Percentiles rank a stretch among this genome's conserved stretches.
Conservation (phyloP, 768 basidiomycete genomes). For the Daedaleopsis nitida region DNA sequence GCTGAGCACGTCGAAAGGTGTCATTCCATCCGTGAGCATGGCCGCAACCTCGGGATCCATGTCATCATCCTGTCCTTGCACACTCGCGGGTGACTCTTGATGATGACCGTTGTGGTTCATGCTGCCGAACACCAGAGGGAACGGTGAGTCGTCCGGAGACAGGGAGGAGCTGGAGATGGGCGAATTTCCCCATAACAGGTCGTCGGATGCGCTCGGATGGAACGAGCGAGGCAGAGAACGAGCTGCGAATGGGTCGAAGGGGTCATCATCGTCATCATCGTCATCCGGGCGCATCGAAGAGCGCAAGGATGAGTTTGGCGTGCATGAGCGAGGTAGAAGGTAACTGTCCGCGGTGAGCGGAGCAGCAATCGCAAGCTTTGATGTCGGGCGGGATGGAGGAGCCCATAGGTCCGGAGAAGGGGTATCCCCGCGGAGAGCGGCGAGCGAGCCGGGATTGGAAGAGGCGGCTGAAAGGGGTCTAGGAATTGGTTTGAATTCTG, state of each 20-base stretch:
- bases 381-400: slow-evolving; percentile 69
- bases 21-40: slow-evolving; percentile 88
- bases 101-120: slow-evolving; percentile 23
- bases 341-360: slow-evolving; percentile 79
- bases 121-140: slow-evolving; percentile 15
- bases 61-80: slow-evolving; percentile 25
- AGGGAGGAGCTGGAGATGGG: slow-evolving; percentile 51
- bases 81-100: slow-evolving; percentile 8
- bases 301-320: slow-evolving; percentile 70
- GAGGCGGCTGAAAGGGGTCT: slow-evolving; percentile 78
- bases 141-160: slow-evolving; percentile 50
- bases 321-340: slow-evolving; percentile 52
- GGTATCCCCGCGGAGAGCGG: slow-evolving; percentile 63
- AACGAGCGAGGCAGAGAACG: slow-evolving; percentile 55
- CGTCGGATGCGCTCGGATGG: slow-evolving; percentile 64
- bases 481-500: slow-evolving; percentile 83
- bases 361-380: slow-evolving; percentile 90
- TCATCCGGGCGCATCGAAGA: slow-evolving; percentile 62
- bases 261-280: slow-evolving; percentile 78
- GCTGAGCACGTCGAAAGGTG: slow-evolving; percentile 93
- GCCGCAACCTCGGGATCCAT: slow-evolving; percentile 55
- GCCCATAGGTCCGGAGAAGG: slow-evolving; percentile 93
- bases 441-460: slow-evolving; percentile 56
- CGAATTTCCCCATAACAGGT: slow-evolving; percentile 56
- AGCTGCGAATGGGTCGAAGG: slow-evolving; percentile 75